These are phyloP conservation scores for Lodderomyces parapsilosis DNA, from an alignment of 1,139 yeast species.

Conservation along the genomic window DNA sequence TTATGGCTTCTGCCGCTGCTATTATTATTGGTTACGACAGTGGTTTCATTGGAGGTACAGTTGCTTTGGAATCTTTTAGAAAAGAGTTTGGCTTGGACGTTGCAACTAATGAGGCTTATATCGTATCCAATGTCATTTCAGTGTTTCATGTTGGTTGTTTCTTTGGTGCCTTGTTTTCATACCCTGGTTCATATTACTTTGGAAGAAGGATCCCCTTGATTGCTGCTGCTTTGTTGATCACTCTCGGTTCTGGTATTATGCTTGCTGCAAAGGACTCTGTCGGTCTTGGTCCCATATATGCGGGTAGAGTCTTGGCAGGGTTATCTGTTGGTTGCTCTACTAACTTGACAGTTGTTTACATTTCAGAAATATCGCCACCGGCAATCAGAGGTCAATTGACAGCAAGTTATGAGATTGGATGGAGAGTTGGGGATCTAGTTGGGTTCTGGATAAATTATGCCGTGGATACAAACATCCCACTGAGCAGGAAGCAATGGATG, in stretches of 20 bases:
- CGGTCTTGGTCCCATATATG: conserved; percentile 43
- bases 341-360: conserved; percentile 41
- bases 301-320: conserved; percentile 43
- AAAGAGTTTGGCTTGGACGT: conserved; percentile 34
- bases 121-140: conserved; percentile 38
- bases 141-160: conserved; percentile 47
- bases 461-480: conserved; percentile 20
- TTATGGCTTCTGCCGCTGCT: conserved; percentile 41
- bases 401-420: conserved; percentile 41
- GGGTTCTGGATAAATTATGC: conserved; percentile 48
- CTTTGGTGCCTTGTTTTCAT: conserved; percentile 42
- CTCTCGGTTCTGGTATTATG: conserved; percentile 42
- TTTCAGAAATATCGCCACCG: conserved; percentile 42
- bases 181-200: conserved; percentile 36
- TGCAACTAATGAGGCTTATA: conserved; percentile 22
- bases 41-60: conserved; percentile 45
- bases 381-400: conserved; percentile 41
- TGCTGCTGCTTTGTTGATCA: conserved; percentile 32
- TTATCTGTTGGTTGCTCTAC: conserved; percentile 42
- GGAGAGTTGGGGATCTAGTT: conserved; percentile 43
- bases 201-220: conserved; percentile 38
- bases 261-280: conserved; percentile 29
- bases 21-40: conserved; percentile 43
- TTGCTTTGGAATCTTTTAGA: conserved; percentile 36
- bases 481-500: conserved; percentile 37